phyloP scores from a whole-genome alignment of 1,284 basidiomycete species.

The Moniliella sp. region DNA sequence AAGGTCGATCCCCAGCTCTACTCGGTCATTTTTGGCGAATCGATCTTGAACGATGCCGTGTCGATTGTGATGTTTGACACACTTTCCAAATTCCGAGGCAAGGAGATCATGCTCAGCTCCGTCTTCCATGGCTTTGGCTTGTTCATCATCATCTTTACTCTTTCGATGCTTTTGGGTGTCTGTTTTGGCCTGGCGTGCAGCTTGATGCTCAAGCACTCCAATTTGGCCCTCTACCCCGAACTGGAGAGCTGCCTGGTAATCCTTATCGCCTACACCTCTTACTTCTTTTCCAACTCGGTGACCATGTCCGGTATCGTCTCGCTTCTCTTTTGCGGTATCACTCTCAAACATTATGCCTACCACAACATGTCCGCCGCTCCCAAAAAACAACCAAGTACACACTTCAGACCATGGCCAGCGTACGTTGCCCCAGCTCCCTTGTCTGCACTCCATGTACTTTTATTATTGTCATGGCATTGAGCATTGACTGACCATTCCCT shows the following conservation, averaged over 20 bases:
- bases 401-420: slow-evolving; percentile 27
- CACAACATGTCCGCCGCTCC: slow-evolving; percentile 93
- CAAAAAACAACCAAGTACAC: slow-evolving; percentile 84
- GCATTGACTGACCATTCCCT: background rate
- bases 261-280: slow-evolving; percentile 82
- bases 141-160: slow-evolving; percentile 79
- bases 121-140: slow-evolving; percentile 86
- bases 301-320: slow-evolving; percentile 90
- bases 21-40: slow-evolving; percentile 91
- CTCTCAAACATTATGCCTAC: slow-evolving; percentile 94
- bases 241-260: slow-evolving; percentile 74
- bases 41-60: slow-evolving; percentile 88
- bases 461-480: background rate
- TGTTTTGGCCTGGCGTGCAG: slow-evolving; percentile 71
- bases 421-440: slow-evolving; percentile 1
- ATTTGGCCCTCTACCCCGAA: slow-evolving; percentile 60
- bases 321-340: slow-evolving; percentile 92
- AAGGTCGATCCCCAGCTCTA: slow-evolving; percentile 97
- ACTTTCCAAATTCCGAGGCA: slow-evolving; percentile 69
- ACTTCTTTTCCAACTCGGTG: slow-evolving; percentile 90
- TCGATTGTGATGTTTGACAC: slow-evolving; percentile 99
- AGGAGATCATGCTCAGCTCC: slow-evolving; percentile 64
- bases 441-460: background rate
- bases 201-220: slow-evolving; percentile 81
- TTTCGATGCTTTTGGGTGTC: slow-evolving; percentile 80